phyloP scores from a whole-genome alignment of 1,139 yeast species.

The Pichia cactophila region DNA sequence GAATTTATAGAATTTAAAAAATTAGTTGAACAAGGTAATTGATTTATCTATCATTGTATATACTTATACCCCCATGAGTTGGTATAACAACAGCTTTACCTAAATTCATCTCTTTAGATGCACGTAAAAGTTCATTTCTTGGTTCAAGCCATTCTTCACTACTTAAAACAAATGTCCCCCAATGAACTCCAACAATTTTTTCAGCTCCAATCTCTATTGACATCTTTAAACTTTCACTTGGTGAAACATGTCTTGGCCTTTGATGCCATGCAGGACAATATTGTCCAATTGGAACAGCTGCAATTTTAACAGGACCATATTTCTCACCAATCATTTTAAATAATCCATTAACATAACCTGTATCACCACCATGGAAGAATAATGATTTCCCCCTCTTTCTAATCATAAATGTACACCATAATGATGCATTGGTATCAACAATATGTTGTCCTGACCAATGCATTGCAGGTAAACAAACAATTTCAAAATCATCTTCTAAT shows the following conservation, averaged over 20 bases:
- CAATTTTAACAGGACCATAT: slow-evolving; percentile 59
- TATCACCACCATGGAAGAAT: slow-evolving; percentile 89
- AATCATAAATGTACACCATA: slow-evolving; percentile 84
- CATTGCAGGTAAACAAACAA: slow-evolving; percentile 92
- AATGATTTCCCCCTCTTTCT: slow-evolving; percentile 60
- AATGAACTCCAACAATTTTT: slow-evolving; percentile 79
- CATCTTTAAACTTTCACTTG: slow-evolving; percentile 65
- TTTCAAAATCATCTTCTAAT: slow-evolving; percentile 50
- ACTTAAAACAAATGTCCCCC: slow-evolving; percentile 91
- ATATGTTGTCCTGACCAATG: slow-evolving; percentile 91
- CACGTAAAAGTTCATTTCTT: slow-evolving; percentile 33
- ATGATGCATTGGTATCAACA: slow-evolving; percentile 66
- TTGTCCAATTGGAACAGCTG: slow-evolving; percentile 88
- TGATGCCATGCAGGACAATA: slow-evolving; percentile 96
- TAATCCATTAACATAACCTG: slow-evolving; percentile 74
- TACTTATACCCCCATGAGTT: slow-evolving; percentile 41
- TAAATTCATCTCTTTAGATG: not conserved
- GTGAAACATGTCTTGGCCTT: slow-evolving; percentile 79
- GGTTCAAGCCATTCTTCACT: slow-evolving; percentile 88
- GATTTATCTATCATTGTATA: not conserved
- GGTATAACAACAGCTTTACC: slow-evolving; percentile 41
- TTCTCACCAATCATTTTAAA: slow-evolving; percentile 56
- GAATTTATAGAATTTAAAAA: slow-evolving; percentile 44
- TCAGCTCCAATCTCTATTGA: slow-evolving; percentile 55
- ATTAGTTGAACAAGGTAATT: slow-evolving; percentile 17